A percentile compares a stretch with the other conserved stretches of the same genome.
Evolutionary conservation across 164 flowering plant species (phyloP).

Genomic region (Houttuynia cordata): DNA sequence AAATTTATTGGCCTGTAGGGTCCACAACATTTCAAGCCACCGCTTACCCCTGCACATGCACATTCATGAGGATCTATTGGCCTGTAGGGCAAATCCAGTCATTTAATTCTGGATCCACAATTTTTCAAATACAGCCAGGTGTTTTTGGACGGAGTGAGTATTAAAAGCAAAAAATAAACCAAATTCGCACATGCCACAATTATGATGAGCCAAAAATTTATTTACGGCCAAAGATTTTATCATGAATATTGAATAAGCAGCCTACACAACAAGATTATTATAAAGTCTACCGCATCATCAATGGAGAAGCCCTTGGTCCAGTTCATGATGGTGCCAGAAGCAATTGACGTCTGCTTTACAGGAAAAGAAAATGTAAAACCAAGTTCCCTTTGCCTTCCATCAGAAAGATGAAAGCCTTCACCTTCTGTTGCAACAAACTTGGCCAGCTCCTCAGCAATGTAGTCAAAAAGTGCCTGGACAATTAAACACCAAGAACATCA

Average conservation of each 20-base stretch:
- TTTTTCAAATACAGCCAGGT: too few relatives aligned
- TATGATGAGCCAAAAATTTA: not conserved
- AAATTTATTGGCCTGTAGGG: too few relatives aligned
- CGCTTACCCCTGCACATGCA: too few relatives aligned
- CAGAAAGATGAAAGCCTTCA: constrained; percentile 39
- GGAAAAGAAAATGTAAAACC: constrained; percentile 99
- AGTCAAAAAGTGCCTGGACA: constrained; percentile 78
- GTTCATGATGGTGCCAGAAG: constrained; percentile 71
- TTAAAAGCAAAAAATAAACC: too few relatives aligned
- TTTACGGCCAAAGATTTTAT: too few relatives aligned
- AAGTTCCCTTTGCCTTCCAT: constrained; percentile 78
- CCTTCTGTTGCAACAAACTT: constrained; percentile 76
- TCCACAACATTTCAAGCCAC: too few relatives aligned
- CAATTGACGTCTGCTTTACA: constrained; percentile 60
- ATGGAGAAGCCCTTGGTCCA: constrained; percentile 95
- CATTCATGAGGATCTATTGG: too few relatives aligned
- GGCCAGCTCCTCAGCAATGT: constrained; percentile 63
- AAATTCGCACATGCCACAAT: not conserved
- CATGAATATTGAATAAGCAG: not conserved
- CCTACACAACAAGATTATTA: too few relatives aligned
- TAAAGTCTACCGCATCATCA: constrained; percentile 47
- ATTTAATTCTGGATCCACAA: too few relatives aligned
- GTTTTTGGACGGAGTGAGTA: too few relatives aligned
- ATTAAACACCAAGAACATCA: not conserved
- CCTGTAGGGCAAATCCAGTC: too few relatives aligned